Percentiles rank a stretch among this genome's conserved stretches.
Evolutionary conservation across 169 alveolate genomes (phyloP).

Genomic region (Plasmodium falciparum): DNA sequence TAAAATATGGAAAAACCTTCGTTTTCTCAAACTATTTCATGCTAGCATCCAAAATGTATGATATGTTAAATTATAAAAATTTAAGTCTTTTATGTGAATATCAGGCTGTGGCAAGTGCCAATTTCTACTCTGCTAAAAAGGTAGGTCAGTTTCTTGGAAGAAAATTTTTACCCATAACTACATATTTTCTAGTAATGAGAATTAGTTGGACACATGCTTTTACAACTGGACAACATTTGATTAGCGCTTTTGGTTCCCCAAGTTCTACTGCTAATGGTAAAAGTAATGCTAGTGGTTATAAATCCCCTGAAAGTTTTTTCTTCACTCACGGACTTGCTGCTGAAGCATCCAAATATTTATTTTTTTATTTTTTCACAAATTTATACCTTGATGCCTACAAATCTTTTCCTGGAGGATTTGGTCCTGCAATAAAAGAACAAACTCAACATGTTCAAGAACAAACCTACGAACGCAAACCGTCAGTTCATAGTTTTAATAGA

Average conservation of each 20-base stretch:
- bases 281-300: too few relatives aligned
- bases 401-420: neutral
- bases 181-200: neutral
- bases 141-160: constrained; percentile 16
- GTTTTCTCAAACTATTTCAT: constrained; percentile 23
- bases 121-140: neutral
- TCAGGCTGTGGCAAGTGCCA: constrained; percentile 35
- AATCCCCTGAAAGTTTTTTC: too few relatives aligned
- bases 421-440: neutral
- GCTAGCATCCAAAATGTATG: neutral
- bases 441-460: neutral
- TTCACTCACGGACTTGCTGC: too few relatives aligned
- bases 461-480: neutral
- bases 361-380: too few relatives aligned
- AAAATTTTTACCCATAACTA: constrained; percentile 13
- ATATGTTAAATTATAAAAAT: constrained; percentile 28
- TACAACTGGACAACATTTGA: too few relatives aligned
- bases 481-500: neutral
- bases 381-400: too few relatives aligned
- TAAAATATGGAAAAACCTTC: constrained; percentile 48
- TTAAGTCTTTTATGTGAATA: constrained; percentile 44
- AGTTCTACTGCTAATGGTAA: too few relatives aligned
- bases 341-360: too few relatives aligned
- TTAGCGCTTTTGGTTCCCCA: too few relatives aligned
- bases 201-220: neutral